Evolutionary conservation across 2,329 filamentous ascomycete species (phyloP).

Genomic region (Arthroderma sp.): DNA sequence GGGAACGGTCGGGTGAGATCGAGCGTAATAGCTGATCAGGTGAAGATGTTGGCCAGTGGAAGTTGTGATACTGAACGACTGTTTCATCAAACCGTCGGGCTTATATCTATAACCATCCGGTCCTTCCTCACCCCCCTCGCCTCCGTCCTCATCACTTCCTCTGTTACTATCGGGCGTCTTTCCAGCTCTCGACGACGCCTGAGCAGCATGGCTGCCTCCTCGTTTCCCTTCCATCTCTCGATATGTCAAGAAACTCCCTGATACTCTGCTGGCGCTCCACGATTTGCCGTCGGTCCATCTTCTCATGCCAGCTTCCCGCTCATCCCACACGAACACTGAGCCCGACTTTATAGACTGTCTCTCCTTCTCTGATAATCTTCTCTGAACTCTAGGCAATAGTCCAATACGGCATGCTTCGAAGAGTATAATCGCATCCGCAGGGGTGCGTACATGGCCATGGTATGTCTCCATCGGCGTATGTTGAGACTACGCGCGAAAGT

Average conservation of each 20-base stretch:
- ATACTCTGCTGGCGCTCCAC: slow-evolving; percentile 95
- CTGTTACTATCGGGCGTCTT: slow-evolving; percentile 76
- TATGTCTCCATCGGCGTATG: slow-evolving; percentile 73
- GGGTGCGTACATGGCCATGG: slow-evolving; percentile 87
- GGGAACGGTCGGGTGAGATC: slow-evolving; percentile 59
- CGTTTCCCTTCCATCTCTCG: slow-evolving; percentile 98
- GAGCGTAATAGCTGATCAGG: slow-evolving; percentile 91
- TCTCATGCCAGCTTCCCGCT: slow-evolving; percentile 94
- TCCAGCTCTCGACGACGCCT: slow-evolving; percentile 43
- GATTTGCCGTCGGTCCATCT: slow-evolving; percentile 98
- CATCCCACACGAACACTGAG: slow-evolving; percentile 99
- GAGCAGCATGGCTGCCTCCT: slow-evolving; percentile 58
- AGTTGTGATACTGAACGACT: slow-evolving; percentile 98
- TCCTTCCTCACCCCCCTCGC: slow-evolving; percentile 53
- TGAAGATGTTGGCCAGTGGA: slow-evolving; percentile 82
- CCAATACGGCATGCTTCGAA: slow-evolving; percentile 93
- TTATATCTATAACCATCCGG: slow-evolving; percentile 91
- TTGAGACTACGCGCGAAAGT: background rate
- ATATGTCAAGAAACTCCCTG: slow-evolving; percentile 93
- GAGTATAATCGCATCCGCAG: slow-evolving; percentile 91
- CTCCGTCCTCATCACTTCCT: slow-evolving; percentile 71
- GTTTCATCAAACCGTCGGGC: slow-evolving; percentile 95
- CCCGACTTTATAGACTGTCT: slow-evolving; percentile 90
- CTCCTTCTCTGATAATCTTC: slow-evolving; percentile 90
- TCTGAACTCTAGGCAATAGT: slow-evolving; percentile 78